Base-by-base conservation (phyloP, 2,329 filamentous ascomycete species). In the Sarocladium kiliense region DNA sequence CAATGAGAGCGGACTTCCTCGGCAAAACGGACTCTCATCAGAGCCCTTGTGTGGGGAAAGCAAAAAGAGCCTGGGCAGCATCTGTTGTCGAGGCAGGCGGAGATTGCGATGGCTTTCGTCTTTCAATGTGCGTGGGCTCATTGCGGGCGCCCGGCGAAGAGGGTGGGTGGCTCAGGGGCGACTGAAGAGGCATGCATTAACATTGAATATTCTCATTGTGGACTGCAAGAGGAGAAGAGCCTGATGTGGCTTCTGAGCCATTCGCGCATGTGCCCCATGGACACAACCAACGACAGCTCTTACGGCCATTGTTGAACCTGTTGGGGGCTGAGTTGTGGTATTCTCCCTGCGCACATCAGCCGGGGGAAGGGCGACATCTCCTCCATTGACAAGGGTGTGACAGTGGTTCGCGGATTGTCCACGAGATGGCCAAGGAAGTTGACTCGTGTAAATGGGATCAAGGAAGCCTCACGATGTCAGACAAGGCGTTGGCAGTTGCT, bases 21-120 rank as follows among this genome's bases (percentile, higher is more conserved):
- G 41, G 41, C 41, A 45, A 21, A 19, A 21, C 41, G 41, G 11
- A 39, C 11, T 6, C 36, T 39, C 11, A 14, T 39, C 16, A 5
- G 44, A 7, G 16, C 30, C 12, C 26, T 21, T 23, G 25, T 51
- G 47, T 34, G 47, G 47, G 44, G 47, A 16, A 51, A 34, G 47
- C 6, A 36, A 36, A 51, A 27, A 11, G 25, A 47, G 9, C 18
- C 25, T 27, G 14, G 44, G 14, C 23, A 23, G 44, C 44, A 47
- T 21, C 26, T 51, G 18, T 36, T 19, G 18, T 19, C 47, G 47
- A 19, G 10, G n/a, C 14, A 51, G 18, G 26, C 47, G 47, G 47
- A 51, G 18, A 51, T 51, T 51, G 47, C 47, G 47, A 51, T 36
- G 47, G 18, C 47, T 34, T 21, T 34, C 18, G 26, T 36, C n/a